Percentiles rank a stretch among this genome's conserved stretches.
Evolutionary conservation across 108 stramenopile genomes (phyloP).

Genomic region (Skeletonema potamos): DNA sequence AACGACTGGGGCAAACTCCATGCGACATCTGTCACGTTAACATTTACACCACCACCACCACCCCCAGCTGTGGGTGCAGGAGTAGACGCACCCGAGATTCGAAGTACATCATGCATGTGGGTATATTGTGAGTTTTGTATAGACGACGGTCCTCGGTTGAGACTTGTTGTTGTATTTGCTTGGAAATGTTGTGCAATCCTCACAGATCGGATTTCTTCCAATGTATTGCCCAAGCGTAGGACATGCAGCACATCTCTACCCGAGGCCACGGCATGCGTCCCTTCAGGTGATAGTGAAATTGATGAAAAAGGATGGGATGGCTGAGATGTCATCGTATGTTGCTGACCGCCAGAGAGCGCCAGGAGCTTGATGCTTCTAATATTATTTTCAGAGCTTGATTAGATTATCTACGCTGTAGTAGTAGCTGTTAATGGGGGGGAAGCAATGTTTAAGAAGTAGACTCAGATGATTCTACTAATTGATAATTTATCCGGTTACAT

Average conservation of each 20-base stretch:
- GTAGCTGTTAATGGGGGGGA: too few relatives aligned
- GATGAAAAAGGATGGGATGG: conserved; percentile 48
- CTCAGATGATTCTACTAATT: too few relatives aligned
- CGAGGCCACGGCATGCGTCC: conserved; percentile 60
- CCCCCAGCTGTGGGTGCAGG: conserved; percentile 32
- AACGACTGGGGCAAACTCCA: conserved; percentile 70
- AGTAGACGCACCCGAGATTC: conserved; percentile 11
- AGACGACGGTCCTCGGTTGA: conserved; percentile 2
- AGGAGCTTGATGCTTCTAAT: too few relatives aligned
- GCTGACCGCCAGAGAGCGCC: too few relatives aligned
- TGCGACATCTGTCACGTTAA: conserved; percentile 72
- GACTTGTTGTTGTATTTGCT: conserved; percentile 9
- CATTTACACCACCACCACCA: conserved; percentile 53
- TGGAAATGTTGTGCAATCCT: conserved; percentile 64
- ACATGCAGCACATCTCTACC: conserved; percentile 72
- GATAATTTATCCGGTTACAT: too few relatives aligned
- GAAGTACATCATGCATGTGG: conserved; percentile 33
- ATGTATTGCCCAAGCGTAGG: conserved; percentile 27
- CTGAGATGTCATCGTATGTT: background rate
- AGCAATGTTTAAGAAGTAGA: too few relatives aligned
- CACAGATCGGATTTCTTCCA: conserved; percentile 52
- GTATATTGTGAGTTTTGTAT: conserved; percentile 29
- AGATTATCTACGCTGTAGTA: too few relatives aligned
- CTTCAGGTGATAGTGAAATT: conserved; percentile 64
- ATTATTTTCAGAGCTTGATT: too few relatives aligned